Conservation (phyloP, 192 early-diverging fungal genomes). For the Fimicolochytrium jonesii region DNA sequence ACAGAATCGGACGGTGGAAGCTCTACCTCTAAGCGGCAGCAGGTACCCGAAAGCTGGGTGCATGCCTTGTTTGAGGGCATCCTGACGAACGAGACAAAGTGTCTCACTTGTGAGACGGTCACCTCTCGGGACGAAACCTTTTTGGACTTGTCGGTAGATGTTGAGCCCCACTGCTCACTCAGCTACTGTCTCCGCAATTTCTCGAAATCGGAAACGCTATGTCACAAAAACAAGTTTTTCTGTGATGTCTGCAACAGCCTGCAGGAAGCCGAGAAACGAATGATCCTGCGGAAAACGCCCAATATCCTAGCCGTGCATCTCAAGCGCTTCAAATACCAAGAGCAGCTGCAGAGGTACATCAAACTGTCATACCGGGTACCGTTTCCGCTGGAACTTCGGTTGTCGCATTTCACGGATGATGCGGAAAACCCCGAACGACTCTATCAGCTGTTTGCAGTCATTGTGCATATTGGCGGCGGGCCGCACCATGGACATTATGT, state of each 20-base stretch:
- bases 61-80: slow-evolving; percentile 94
- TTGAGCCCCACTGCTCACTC: slow-evolving; percentile 93
- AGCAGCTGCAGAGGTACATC: slow-evolving; percentile 82
- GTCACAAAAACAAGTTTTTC: slow-evolving; percentile 97
- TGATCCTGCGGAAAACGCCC: slow-evolving; percentile 92
- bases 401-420: slow-evolving; percentile 90
- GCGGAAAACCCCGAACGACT: slow-evolving; percentile 79
- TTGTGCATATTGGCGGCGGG: slow-evolving; percentile 94
- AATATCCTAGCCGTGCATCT: slow-evolving; percentile 94
- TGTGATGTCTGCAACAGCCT: slow-evolving; percentile 91
- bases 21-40: too few species aligned
- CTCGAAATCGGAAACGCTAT: slow-evolving; percentile 90
- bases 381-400: slow-evolving; percentile 88
- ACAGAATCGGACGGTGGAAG: too few species aligned
- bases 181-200: slow-evolving; percentile 92
- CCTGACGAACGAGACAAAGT: slow-evolving; percentile 94
- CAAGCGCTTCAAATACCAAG: slow-evolving; percentile 98
- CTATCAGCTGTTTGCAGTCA: slow-evolving; percentile 84
- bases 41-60: slow-evolving; percentile 70
- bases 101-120: slow-evolving; percentile 93
- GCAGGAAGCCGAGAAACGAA: slow-evolving; percentile 96
- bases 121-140: slow-evolving; percentile 93
- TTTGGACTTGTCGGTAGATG: slow-evolving; percentile 93
- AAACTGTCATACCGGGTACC: slow-evolving; percentile 94
- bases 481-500: slow-evolving; percentile 97